Base-by-base conservation (phyloP, 805 yeast genomes). In the Metschnikowia cubensis region DNA sequence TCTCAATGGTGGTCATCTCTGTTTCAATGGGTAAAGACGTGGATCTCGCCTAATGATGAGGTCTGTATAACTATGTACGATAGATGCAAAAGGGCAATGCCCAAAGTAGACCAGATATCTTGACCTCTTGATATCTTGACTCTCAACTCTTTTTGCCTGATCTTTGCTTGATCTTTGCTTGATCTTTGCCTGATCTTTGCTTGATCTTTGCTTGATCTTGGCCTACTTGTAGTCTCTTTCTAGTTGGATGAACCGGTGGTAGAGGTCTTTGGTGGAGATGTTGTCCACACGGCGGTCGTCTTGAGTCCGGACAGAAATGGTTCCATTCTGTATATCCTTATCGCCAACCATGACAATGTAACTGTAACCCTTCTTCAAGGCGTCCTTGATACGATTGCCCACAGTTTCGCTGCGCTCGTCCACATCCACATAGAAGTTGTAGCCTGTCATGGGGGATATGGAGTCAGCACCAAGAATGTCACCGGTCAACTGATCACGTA, bases 341-440 rank as follows among this genome's bases (percentile, higher is more conserved):
- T 90, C 96, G 25, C 99, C 99, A 37, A 94, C 77, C 68, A 91
- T 80, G n/a, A 89, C 71, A 42, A 92, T 79, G 61, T 81, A 94
- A 7, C 86, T 84, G 64, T 87, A 90, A 1, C 92, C 89, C 58
- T 83, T 83, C 31, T 62, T 63, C 13, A 85, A 74, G 2, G 96
- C 94, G 48, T 89, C 94, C 59, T 87, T 86, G 46, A 90, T 83
- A 59, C 96, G 77, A 47, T 75, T 79, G 0, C 95, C 91, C 29
- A 92, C 81, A 1, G 97, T 85, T 57, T 87, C 96, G 6, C 76
- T 76, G 58, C 96, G 80, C 4, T 70, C 68, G 60, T 89, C 96
- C 1, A 90, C 69, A 59, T 91, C 97, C 25, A 87, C 87, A 58
- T 79, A 78, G 63, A 87, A 90, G 51, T 80, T 77, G 55, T 74